Evolutionary conservation across 106 monocot species (phyloP).

Genomic region (Agapanthus africanus): DNA sequence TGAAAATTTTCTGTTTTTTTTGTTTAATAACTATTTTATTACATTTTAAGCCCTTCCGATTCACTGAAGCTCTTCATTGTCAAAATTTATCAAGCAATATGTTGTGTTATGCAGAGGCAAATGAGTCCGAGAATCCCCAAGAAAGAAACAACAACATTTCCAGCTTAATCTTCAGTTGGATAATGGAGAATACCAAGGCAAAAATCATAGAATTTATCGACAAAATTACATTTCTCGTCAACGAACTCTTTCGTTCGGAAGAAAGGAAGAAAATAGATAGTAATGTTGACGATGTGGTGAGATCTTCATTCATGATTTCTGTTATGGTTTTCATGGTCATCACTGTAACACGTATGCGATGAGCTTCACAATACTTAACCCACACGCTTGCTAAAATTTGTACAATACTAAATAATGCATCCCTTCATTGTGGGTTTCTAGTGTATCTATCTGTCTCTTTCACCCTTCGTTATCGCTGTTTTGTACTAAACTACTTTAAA

Average conservation of each 20-base stretch:
- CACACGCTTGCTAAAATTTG: not conserved
- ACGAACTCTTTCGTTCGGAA: slow-evolving; percentile 20
- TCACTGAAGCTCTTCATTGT: not conserved
- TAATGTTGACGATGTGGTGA: slow-evolving; percentile 24
- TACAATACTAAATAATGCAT: not conserved
- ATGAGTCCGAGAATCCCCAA: not conserved
- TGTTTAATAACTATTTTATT: not conserved
- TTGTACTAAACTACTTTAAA: too few species aligned
- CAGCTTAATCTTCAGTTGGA: slow-evolving; percentile 21
- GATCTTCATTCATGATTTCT: slow-evolving; percentile 43
- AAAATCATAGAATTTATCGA: slow-evolving; percentile 38
- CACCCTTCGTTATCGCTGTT: too few species aligned
- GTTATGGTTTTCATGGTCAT: slow-evolving; percentile 43
- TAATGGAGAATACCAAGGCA: slow-evolving; percentile 29
- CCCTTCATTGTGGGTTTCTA: too few species aligned
- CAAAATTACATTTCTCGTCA: slow-evolving; percentile 30
- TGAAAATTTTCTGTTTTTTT: not conserved
- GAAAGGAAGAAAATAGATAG: slow-evolving; percentile 10
- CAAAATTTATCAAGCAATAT: not conserved
- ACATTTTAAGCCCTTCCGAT: too few species aligned
- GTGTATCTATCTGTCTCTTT: too few species aligned
- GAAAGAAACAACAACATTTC: not conserved
- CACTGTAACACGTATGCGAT: not conserved
- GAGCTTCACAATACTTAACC: not conserved
- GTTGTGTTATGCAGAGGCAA: not conserved